phyloP scores from a whole-genome alignment of 352 stramenopile genomes.

The Globisporangium lucens region DNA sequence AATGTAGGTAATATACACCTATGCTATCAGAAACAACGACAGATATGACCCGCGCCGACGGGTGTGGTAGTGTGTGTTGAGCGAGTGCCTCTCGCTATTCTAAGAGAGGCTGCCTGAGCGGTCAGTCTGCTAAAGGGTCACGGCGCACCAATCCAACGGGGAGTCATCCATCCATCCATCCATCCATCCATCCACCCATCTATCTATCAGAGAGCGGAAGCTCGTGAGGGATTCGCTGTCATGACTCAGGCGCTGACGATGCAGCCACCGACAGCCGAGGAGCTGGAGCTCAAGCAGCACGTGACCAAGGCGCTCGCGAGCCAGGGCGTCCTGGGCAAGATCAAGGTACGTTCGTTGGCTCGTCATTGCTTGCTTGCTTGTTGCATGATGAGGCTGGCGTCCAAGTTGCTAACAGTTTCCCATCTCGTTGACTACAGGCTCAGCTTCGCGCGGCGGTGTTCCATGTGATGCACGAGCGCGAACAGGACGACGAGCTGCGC shows the following conservation, averaged over 20 bases:
- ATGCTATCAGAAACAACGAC: slow-evolving; percentile 10
- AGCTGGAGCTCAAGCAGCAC: slow-evolving; percentile 63
- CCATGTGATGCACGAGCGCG: slow-evolving; percentile 64
- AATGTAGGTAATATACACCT: slow-evolving; percentile 19
- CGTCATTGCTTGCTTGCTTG: background rate
- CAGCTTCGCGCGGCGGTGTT: slow-evolving; percentile 75
- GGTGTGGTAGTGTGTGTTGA: background rate
- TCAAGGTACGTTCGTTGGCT: slow-evolving; percentile 43
- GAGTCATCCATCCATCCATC: background rate
- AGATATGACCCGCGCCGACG: too few relatives aligned
- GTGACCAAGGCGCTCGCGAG: slow-evolving; percentile 50
- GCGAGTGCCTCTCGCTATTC: background rate
- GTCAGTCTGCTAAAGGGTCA: background rate
- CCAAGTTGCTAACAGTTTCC: background rate
- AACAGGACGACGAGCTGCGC: slow-evolving; percentile 11
- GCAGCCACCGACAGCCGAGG: slow-evolving; percentile 38
- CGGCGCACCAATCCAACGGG: background rate
- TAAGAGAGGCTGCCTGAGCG: background rate
- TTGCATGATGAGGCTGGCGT: background rate
- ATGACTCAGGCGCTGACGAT: background rate
- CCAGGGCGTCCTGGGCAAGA: slow-evolving; percentile 65
- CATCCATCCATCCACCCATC: background rate
- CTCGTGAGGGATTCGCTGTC: background rate
- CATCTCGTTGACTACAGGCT: slow-evolving; percentile 26
- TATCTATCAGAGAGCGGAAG: background rate